Base-by-base conservation (phyloP, 2,329 filamentous ascomycete genomes). In the Bipolaris cookei region DNA sequence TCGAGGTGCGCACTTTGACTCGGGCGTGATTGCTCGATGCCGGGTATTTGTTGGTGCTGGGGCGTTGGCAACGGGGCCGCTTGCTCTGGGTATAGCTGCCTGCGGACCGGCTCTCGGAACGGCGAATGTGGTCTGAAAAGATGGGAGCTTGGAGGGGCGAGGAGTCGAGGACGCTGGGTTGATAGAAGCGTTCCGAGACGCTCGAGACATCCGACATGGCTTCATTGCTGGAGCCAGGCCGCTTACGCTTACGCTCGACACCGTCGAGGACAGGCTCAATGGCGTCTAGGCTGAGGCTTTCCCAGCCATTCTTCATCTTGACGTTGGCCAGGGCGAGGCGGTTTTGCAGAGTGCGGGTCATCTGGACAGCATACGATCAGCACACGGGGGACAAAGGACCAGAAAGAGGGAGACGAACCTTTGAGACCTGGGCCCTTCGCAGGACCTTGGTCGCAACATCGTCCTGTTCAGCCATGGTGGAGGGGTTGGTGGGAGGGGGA, bases 281-380 rank as follows among this genome's bases (percentile, higher is more conserved):
- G 60, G 84, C 88, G 75, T 92, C 91, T 71, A 96, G 86, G 62
- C 90, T 91, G 75, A 96, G 85, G 77, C 95, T 91, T 78, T 97
- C 90, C 88, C 92, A 96, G 75, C 93, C 93, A 80, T 96, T 90
- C 79, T 96, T 92, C 66, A 95, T 92, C 81, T 98, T 98, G 85
- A 97, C 95, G 78, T 96, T 95, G 75, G 95, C 95, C 63, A 98
- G 87, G 57, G 95, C 94, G 58, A 99, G 87, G 63, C 94, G 91
- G 81, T 96, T 92, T 80, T 98, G 92, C 53, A 99, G 83, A 72
- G 90, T 90, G 75, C 94, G 86, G 69, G 93, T 95, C 82, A 99
- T 96, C 95, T 98, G 74, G 53, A 70, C 45, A 58, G 50, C 34
- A 55, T 52, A 54, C 21, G 41, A 63, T 73, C 65, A 74, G 69